phyloP scores from a whole-genome alignment of 2,329 filamentous ascomycete genomes.

The Coniosporium tulheliwenetii region DNA sequence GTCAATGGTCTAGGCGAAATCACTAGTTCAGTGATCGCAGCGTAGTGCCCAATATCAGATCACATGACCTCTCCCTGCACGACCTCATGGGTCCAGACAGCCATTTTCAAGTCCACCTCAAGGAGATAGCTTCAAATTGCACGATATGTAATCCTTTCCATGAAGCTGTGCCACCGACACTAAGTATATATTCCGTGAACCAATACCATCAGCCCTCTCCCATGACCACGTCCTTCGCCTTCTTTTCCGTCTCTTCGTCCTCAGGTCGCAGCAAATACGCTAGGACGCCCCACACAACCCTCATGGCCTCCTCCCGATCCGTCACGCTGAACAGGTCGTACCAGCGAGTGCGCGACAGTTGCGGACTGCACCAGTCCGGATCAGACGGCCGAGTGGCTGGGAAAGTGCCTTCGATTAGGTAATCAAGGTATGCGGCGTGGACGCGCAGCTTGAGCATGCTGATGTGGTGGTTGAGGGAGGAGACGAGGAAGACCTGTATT shows the following conservation, averaged over 20 bases:
- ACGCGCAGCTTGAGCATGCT: slow-evolving; percentile 42
- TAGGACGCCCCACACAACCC: slow-evolving; percentile 42
- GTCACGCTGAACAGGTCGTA: slow-evolving; percentile 39
- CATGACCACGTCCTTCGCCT: background rate
- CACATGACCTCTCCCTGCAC: no score
- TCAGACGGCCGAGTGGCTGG: slow-evolving; percentile 13
- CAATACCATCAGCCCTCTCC: background rate
- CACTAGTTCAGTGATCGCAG: no score
- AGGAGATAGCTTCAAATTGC: no score
- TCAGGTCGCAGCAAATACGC: slow-evolving; percentile 26
- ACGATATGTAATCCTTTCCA: no score
- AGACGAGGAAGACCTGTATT: slow-evolving; percentile 42
- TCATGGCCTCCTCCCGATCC: slow-evolving; percentile 39
- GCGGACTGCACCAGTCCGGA: slow-evolving; percentile 34
- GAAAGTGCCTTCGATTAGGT: slow-evolving; percentile 29
- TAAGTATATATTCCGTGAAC: no score
- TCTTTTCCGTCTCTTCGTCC: background rate
- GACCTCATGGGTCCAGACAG: no score
- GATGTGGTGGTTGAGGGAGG: slow-evolving; percentile 47
- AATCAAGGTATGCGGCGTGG: slow-evolving; percentile 39
- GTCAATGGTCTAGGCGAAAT: no score
- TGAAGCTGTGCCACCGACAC: no score
- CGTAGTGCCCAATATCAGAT: no score
- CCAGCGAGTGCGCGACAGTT: slow-evolving; percentile 40
- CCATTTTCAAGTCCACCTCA: no score